A percentile compares a stretch with the other conserved stretches of the same genome.
These are phyloP conservation scores for Fraxinus sp. DNA, from an alignment of 305 asterid genomes.

Conservation along the genomic window DNA sequence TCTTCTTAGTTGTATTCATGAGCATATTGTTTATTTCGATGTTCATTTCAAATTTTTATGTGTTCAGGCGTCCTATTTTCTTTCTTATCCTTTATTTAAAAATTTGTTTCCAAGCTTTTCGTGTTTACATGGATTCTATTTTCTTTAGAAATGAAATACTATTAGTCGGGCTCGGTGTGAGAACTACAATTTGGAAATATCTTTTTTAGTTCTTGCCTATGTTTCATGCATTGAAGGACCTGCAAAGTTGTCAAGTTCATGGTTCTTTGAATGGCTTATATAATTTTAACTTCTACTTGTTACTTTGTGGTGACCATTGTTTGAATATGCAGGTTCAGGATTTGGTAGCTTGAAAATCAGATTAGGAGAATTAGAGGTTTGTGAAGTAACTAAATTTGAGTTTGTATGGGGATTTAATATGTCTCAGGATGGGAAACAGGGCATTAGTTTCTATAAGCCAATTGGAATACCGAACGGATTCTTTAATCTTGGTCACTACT, in stretches of 20 bases:
- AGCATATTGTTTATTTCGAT: neutral
- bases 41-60: neutral
- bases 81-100: neutral
- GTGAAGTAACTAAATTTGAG: conserved; percentile 56
- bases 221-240: neutral
- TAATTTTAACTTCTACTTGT: conserved; percentile 12
- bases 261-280: neutral
- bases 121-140: neutral
- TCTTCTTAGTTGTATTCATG: neutral
- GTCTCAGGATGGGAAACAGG: conserved; percentile 46
- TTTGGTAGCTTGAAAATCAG: conserved; percentile 52
- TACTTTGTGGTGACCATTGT: conserved; percentile 12
- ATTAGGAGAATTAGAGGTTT: conserved; percentile 76
- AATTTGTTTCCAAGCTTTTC: neutral
- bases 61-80: neutral
- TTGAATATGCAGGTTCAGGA: conserved; percentile 52
- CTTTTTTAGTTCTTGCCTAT: neutral
- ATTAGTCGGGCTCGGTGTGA: neutral
- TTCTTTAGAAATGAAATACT: neutral
- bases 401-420: conserved; percentile 60
- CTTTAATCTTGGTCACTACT: conserved; percentile 68
- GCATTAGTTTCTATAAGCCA: conserved; percentile 73
- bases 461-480: conserved; percentile 60
- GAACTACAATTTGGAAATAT: neutral
- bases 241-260: neutral